Conservation (phyloP, 352 stramenopile species). For the Pythium aquatile region DNA sequence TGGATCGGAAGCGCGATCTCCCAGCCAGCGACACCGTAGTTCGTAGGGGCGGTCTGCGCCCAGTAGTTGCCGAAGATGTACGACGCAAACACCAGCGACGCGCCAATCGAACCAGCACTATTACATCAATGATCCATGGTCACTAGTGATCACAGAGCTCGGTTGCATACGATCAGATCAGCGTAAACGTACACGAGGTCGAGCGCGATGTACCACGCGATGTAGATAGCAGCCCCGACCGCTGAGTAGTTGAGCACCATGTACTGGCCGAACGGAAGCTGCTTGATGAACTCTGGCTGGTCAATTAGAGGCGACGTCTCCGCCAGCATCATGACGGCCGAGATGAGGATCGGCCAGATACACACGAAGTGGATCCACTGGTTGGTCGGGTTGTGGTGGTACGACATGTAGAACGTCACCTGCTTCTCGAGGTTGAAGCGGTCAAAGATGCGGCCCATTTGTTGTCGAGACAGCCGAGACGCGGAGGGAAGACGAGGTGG, state of each 20-base stretch:
- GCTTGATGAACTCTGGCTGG: slow-evolving; percentile 28
- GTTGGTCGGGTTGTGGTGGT: slow-evolving; percentile 60
- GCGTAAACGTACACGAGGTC: slow-evolving; percentile 27
- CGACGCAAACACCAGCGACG: slow-evolving; percentile 32
- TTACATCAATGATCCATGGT: slow-evolving; percentile 4
- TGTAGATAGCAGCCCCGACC: slow-evolving; percentile 36
- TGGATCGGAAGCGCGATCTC: slow-evolving; percentile 37
- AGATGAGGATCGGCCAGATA: slow-evolving; percentile 64
- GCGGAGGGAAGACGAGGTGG: too few species aligned
- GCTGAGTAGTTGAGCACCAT: slow-evolving; percentile 45
- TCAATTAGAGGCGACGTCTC: slow-evolving; percentile 27
- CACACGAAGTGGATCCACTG: slow-evolving; percentile 62
- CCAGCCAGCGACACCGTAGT: slow-evolving; percentile 34
- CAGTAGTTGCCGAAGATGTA: slow-evolving; percentile 40
- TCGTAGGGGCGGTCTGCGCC: slow-evolving; percentile 14
- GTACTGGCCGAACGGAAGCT: slow-evolving; percentile 31
- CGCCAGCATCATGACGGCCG: slow-evolving; percentile 43
- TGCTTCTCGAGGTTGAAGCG: slow-evolving; percentile 60
- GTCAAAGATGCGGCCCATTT: slow-evolving; percentile 36
- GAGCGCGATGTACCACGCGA: slow-evolving; percentile 51
- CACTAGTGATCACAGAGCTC: too few species aligned
- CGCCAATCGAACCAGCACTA: slow-evolving; percentile 34
- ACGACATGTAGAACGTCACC: slow-evolving; percentile 66
- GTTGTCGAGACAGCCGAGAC: too few species aligned
- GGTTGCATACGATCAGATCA: too few species aligned